A percentile compares a stretch with the other conserved stretches of the same genome.
Conservation (phyloP, 768 basidiomycete genomes). For the Bullera alba region DNA sequence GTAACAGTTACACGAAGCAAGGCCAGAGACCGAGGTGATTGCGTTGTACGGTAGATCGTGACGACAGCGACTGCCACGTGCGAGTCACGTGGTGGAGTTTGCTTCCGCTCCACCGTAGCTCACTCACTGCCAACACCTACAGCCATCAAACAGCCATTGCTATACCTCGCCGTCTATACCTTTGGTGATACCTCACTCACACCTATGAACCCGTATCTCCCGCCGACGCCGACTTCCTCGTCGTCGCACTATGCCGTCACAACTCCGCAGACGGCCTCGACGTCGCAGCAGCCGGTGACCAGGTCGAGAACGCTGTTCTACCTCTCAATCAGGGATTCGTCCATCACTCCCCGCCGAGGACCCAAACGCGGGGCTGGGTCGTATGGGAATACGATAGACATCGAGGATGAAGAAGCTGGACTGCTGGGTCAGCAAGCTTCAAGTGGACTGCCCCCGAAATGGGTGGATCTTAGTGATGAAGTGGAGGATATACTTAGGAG, state of each 20-base stretch:
- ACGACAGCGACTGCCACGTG: too few species aligned
- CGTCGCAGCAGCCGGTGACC: constrained; percentile 51
- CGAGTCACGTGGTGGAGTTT: too few species aligned
- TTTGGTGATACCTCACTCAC: neutral
- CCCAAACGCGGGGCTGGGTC: constrained; percentile 4
- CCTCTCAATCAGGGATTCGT: constrained; percentile 82
- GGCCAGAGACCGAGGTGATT: too few species aligned
- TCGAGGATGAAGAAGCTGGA: constrained; percentile 50
- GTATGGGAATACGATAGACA: constrained; percentile 35
- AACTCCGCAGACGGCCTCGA: too few species aligned
- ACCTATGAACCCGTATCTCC: constrained; percentile 14
- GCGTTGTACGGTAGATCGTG: too few species aligned
- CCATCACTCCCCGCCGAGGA: constrained; percentile 23
- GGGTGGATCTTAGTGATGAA: constrained; percentile 89
- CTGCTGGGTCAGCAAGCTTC: too few species aligned
- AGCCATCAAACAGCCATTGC: too few species aligned
- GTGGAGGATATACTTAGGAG: constrained; percentile 69
- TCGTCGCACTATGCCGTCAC: too few species aligned
- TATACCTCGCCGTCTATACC: too few species aligned
- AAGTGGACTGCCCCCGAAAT: constrained; percentile 69
- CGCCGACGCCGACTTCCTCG: constrained; percentile 8
- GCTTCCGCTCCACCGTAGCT: too few species aligned
- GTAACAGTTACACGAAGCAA: too few species aligned
- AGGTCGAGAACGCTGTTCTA: constrained; percentile 88
- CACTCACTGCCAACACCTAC: too few species aligned